A percentile compares a stretch with the other conserved stretches of the same genome.
phyloP scores from a whole-genome alignment of 2,329 filamentous ascomycete genomes.

The Trichoderma sp. region DNA sequence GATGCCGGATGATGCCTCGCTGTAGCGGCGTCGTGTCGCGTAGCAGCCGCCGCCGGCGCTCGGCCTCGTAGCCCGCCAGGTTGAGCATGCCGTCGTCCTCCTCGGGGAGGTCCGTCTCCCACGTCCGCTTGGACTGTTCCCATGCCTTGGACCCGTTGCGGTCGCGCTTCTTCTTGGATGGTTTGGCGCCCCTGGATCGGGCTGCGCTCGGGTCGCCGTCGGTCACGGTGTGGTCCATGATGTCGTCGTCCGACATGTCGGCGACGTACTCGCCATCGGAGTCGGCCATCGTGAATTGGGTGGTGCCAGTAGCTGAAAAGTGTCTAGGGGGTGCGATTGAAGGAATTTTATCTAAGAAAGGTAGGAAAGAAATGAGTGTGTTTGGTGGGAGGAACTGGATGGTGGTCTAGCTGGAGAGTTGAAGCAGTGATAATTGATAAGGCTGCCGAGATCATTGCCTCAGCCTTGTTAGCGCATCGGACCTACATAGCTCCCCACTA shows the following conservation, averaged over 20 bases:
- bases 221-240: slow-evolving; percentile 52
- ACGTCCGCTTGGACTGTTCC: slow-evolving; percentile 67
- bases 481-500: slow-evolving; percentile 14
- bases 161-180: slow-evolving; percentile 39
- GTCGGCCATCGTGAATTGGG: slow-evolving; percentile 60
- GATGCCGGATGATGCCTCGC: slow-evolving; percentile 94
- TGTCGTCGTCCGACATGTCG: slow-evolving; percentile 66
- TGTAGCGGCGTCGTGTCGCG: slow-evolving; percentile 95
- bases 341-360: not conserved
- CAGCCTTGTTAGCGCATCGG: slow-evolving; percentile 26
- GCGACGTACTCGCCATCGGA: slow-evolving; percentile 71
- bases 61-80: slow-evolving; percentile 76
- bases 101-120: slow-evolving; percentile 67
- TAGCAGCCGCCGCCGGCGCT: slow-evolving; percentile 77
- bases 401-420: not conserved
- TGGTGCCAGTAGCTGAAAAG: not conserved
- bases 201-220: slow-evolving; percentile 37
- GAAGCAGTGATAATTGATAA: slow-evolving; percentile 5
- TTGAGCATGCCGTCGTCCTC: slow-evolving; percentile 80
- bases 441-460: slow-evolving; percentile 21
- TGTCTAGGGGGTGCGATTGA: not conserved
- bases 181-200: slow-evolving; percentile 34
- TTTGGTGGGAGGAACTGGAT: not conserved
- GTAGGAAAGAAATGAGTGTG: not conserved
- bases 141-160: slow-evolving; percentile 57